phyloP scores from a whole-genome alignment of 306 rosid species.

The Benincasa hispida region DNA sequence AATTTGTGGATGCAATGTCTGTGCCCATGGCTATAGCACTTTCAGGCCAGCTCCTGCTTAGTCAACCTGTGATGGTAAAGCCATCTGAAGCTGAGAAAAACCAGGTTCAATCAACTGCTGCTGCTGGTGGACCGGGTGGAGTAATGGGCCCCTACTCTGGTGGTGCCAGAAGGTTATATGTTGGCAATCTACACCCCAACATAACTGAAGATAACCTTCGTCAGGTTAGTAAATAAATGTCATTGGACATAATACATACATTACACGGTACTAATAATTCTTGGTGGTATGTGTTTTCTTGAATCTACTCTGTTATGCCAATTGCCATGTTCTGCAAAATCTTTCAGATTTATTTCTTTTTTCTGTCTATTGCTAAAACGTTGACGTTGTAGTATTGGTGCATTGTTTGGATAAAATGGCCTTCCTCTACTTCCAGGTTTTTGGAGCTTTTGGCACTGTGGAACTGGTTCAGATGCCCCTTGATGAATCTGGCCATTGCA shows the following conservation, averaged over 20 bases:
- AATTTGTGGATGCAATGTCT: constrained; percentile 89
- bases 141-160: constrained; percentile 80
- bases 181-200: constrained; percentile 79
- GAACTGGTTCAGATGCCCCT: constrained; percentile 91
- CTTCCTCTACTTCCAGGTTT: constrained; percentile 41
- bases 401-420: neutral
- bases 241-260: neutral
- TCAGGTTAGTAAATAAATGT: constrained; percentile 31
- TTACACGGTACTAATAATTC: neutral
- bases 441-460: constrained; percentile 94
- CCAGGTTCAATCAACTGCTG: constrained; percentile 77
- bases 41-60: constrained; percentile 79
- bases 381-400: neutral
- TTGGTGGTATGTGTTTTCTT: constrained; percentile 4
- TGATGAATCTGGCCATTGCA: constrained; percentile 81
- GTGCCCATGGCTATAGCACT: constrained; percentile 99
- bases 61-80: constrained; percentile 97
- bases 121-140: constrained; percentile 42
- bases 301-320: constrained; percentile 1
- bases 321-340: neutral
- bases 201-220: constrained; percentile 89
- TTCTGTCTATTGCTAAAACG: neutral
- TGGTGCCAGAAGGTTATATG: constrained; percentile 89
- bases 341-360: neutral
- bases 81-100: constrained; percentile 99